Conservation (phyloP, 371 early-diverging fungal species). For the Blakeslea trispora region DNA sequence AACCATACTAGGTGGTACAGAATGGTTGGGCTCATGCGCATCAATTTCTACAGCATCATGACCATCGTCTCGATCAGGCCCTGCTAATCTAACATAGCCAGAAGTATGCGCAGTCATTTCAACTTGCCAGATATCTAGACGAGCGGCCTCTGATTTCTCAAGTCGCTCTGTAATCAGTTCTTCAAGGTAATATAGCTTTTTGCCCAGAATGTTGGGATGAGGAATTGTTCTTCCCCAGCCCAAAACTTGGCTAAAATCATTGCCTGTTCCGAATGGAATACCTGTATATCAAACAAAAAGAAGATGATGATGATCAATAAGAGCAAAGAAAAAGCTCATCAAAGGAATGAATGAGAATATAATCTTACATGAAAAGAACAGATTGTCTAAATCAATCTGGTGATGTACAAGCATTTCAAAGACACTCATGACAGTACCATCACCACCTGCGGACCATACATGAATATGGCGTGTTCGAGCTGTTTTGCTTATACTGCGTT, state of each 20-base stretch:
- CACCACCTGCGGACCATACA: conserved; percentile 70
- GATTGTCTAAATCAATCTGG: conserved; percentile 48
- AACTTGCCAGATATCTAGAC: conserved; percentile 67
- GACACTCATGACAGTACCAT: conserved; percentile 69
- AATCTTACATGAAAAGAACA: conserved; percentile 60
- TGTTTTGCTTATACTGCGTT: conserved; percentile 7
- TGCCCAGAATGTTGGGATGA: conserved; percentile 51
- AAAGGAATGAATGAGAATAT: no score
- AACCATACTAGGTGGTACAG: conserved; percentile 14
- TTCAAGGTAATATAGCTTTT: conserved; percentile 45
- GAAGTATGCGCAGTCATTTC: conserved; percentile 44
- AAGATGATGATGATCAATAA: background rate
- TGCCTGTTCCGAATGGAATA: conserved; percentile 70
- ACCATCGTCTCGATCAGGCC: conserved; percentile 35
- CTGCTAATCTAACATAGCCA: conserved; percentile 51
- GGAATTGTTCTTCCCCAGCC: conserved; percentile 66
- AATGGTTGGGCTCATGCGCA: background rate
- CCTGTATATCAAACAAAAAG: conserved; percentile 20
- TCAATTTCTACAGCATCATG: conserved; percentile 28
- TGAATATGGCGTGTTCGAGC: conserved; percentile 49
- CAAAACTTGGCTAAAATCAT: conserved; percentile 65
- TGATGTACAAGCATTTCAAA: conserved; percentile 52
- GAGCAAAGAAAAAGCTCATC: no score
- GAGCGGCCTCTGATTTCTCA: conserved; percentile 55
- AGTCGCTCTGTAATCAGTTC: conserved; percentile 48